A percentile compares a stretch with the other conserved stretches of the same genome.
Evolutionary conservation across 441 rosid genomes (phyloP).

Genomic region (Flueggea neowawraea): DNA sequence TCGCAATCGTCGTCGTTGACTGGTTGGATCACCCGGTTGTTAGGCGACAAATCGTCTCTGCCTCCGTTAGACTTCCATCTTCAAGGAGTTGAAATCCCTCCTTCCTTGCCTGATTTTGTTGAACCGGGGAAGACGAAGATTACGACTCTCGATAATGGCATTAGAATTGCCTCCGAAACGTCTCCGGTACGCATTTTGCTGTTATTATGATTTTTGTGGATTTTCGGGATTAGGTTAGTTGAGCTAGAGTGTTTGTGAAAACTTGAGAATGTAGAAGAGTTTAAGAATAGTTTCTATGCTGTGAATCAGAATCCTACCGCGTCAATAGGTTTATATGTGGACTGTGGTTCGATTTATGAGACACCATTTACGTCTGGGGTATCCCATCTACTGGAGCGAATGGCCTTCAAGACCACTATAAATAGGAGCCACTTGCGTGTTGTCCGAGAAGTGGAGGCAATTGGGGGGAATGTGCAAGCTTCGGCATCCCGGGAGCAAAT

Average conservation of each 20-base stretch:
- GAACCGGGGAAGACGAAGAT: constrained; percentile 54
- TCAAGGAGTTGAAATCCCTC: constrained; percentile 58
- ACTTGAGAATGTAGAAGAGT: neutral
- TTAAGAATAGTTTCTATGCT: neutral
- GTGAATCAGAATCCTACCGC: constrained; percentile 65
- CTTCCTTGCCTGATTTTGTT: constrained; percentile 58
- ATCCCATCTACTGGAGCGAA: constrained; percentile 80
- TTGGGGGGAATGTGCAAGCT: constrained; percentile 73
- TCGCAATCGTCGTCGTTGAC: constrained; percentile 43
- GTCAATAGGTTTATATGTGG: constrained; percentile 74
- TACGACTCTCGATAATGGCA: constrained; percentile 72
- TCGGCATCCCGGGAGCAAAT: constrained; percentile 96
- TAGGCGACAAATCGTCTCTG: constrained; percentile 42
- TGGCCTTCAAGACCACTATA: constrained; percentile 85
- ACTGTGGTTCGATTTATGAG: constrained; percentile 88
- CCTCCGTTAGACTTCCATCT: constrained; percentile 60
- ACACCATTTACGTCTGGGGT: constrained; percentile 69
- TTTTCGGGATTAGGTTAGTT: no score
- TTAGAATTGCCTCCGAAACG: constrained; percentile 73
- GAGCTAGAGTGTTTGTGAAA: constrained; percentile 1
- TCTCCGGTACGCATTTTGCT: constrained; percentile 34
- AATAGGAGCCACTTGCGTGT: constrained; percentile 81
- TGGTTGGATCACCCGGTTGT: constrained; percentile 68
- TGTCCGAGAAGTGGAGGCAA: constrained; percentile 91
- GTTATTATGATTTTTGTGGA: neutral